Base-by-base conservation (phyloP, 1,139 yeast species). In the Maudiozyma humilis region DNA sequence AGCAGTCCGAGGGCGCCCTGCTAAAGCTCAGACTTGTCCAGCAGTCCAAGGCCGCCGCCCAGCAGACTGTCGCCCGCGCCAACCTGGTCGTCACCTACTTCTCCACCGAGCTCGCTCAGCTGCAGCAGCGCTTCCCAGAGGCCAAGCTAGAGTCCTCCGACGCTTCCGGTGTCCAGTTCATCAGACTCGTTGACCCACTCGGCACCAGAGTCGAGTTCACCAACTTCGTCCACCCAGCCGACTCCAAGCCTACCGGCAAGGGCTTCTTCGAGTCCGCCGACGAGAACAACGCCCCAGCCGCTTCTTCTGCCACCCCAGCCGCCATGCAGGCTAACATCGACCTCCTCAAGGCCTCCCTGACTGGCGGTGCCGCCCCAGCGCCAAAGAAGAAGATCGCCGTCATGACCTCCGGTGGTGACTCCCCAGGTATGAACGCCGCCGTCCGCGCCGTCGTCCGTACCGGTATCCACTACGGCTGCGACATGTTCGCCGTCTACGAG, bases 331-430 rank as follows among this genome's bases (percentile, higher is more conserved):
- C 63, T 14, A 32, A 39, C 33, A 40, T 46, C 15, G 43, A 49
- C 30, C 41, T 43, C 25, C 47, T 55, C 45, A 55, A 49, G 42
- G 44, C 55, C 39, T 41, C 58, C 25, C 41, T 57, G 38, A 45
- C 60, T 27, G 47, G 50, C 14, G 46, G 40, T 12, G 41, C 55
- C 16, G 27, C n/a, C 27, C 27, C 10, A 6, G 27, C 32, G 8
- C 40, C 54, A 47, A 65, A 55, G 56, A 70, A 71, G 65, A 82
- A 81, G 60, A 80, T 83, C 47, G 93, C 85, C 1, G 86, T 83
- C 18, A 83, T 83, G 91, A 83, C 93, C 2, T 81, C 89, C 1
- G 93, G 93, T 51, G 93, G 93, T 58, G 93, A 83, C 62, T 82
- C 91, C 39, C 91, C 86, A 16, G 93, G 93, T 55, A 83, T 83